Percentiles rank a stretch among this genome's conserved stretches.
These are phyloP conservation scores for Tilletia setariae DNA, from an alignment of 1,284 basidiomycete species.

Conservation along the genomic window DNA sequence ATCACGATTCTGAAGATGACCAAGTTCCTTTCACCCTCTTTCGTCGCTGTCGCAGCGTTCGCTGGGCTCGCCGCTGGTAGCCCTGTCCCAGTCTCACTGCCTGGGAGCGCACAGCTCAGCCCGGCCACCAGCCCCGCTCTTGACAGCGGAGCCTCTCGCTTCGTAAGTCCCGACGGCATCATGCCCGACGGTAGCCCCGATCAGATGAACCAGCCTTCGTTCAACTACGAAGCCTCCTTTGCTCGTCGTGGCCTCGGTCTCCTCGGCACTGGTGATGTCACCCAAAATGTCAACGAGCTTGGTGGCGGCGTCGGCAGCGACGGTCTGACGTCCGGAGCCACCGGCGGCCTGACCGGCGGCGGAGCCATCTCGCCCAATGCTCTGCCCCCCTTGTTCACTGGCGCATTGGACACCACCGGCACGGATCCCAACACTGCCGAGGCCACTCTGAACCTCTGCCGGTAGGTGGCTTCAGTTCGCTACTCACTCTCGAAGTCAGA, in stretches of 20 bases:
- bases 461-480: not conserved
- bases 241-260: constrained; percentile 4
- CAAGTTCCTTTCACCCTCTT: constrained; percentile 7
- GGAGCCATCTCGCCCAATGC: not conserved
- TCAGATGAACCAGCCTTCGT: constrained; percentile 9
- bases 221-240: constrained; percentile 9
- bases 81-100: constrained; percentile 4
- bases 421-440: constrained; percentile 5
- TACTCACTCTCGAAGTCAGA: not conserved
- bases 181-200: constrained; percentile 7
- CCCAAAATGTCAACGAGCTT: constrained; percentile 4
- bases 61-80: constrained; percentile 3
- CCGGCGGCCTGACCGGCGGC: not conserved
- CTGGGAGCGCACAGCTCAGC: not conserved
- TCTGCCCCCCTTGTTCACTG: not conserved
- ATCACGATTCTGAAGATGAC: not conserved
- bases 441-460: constrained; percentile 9
- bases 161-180: not conserved
- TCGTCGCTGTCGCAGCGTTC: constrained; percentile 7
- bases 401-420: not conserved
- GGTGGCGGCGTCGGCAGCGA: not conserved
- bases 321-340: not conserved
- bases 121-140: constrained; percentile 7
- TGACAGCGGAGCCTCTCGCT: constrained; percentile 1
- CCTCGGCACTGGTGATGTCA: not conserved